Evolutionary conservation across 768 basidiomycete species (phyloP).

Genomic region (Krasilnikovozyma curviuscula): DNA sequence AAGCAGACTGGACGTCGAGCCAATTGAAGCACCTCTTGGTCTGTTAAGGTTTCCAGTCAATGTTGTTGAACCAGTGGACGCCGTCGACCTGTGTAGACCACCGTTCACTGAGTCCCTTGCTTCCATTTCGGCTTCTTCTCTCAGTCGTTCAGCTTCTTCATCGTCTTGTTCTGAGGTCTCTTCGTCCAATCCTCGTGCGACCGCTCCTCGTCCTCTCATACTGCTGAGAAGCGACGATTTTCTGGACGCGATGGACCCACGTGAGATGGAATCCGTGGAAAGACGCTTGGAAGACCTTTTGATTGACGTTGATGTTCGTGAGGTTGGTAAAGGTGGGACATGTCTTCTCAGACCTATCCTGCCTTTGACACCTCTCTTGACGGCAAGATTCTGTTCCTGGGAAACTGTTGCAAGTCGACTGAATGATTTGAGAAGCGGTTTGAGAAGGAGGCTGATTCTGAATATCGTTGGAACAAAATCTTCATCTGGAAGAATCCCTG

Average conservation of each 20-base stretch:
- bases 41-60: no score
- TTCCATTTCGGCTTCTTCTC: constrained; percentile 1
- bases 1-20: no score
- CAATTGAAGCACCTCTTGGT: no score
- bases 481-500: not conserved
- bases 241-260: constrained; percentile 7
- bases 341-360: no score
- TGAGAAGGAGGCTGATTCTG: constrained; percentile 10
- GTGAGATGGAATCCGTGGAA: not conserved
- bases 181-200: constrained; percentile 20
- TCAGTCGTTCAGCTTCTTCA: constrained; percentile 8
- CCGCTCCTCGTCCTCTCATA: constrained; percentile 5
- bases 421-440: constrained; percentile 12
- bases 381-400: no score
- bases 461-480: not conserved
- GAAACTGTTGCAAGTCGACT: no score
- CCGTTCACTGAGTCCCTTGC: not conserved
- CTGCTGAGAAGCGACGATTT: constrained; percentile 8
- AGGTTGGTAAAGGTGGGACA: no score
- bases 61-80: no score
- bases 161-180: constrained; percentile 18
- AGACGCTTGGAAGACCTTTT: not conserved
- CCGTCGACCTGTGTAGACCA: not conserved
- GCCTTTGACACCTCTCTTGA: no score
- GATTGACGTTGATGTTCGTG: no score